These are phyloP conservation scores for Chamaecyparis obtusa DNA, from an alignment of 75 land plant genomes.

Conservation along the genomic window DNA sequence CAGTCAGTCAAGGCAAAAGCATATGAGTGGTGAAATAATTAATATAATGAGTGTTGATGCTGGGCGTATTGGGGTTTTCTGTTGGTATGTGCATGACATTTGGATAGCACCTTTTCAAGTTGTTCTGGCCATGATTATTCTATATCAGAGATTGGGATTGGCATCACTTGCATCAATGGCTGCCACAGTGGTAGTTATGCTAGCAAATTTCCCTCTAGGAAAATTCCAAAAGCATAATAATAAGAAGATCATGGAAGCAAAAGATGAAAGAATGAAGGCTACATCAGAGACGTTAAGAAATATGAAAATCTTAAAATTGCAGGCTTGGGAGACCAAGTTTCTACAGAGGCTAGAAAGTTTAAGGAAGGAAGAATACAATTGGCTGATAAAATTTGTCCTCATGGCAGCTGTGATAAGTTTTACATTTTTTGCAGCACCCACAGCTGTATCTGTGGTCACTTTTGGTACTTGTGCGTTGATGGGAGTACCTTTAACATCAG, in stretches of 20 bases:
- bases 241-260: slow-evolving; percentile 56
- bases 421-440: slow-evolving; percentile 53
- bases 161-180: slow-evolving; percentile 49
- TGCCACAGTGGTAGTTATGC: slow-evolving; percentile 46
- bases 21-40: slow-evolving; percentile 60
- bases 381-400: slow-evolving; percentile 58
- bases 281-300: slow-evolving; percentile 61
- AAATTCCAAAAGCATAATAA: slow-evolving; percentile 47
- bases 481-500: slow-evolving; percentile 65
- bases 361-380: slow-evolving; percentile 40
- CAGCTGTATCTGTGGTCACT: slow-evolving; percentile 54
- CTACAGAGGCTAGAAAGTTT: slow-evolving; percentile 7
- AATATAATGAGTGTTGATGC: slow-evolving; percentile 69
- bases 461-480: slow-evolving; percentile 61
- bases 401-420: slow-evolving; percentile 21
- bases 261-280: slow-evolving; percentile 67
- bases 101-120: slow-evolving; percentile 61
- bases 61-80: slow-evolving; percentile 41
- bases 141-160: slow-evolving; percentile 55
- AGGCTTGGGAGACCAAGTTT: slow-evolving; percentile 37
- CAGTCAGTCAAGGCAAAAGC: slow-evolving; percentile 37
- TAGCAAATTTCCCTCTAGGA: slow-evolving; percentile 51
- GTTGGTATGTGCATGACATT: slow-evolving; percentile 46
- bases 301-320: slow-evolving; percentile 73
- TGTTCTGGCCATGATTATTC: slow-evolving; percentile 41